These are phyloP conservation scores for Cymbopogon flexuosus DNA, from an alignment of 202 grass and related monocot species.

Conservation along the genomic window DNA sequence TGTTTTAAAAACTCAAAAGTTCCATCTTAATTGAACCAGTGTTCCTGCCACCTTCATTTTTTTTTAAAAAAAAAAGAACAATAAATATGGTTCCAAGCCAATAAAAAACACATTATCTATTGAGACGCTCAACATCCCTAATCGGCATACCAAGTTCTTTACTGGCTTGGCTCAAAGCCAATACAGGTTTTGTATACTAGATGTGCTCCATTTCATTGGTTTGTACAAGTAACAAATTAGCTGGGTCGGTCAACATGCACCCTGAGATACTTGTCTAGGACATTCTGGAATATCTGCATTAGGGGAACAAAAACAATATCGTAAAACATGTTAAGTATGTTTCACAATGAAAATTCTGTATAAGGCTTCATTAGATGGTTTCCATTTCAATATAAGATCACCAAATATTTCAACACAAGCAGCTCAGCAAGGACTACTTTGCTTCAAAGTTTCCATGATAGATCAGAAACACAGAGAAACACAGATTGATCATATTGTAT, in stretches of 20 bases:
- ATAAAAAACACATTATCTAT: neutral
- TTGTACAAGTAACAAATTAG: neutral
- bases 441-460: neutral
- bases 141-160: neutral
- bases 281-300: slow-evolving; percentile 74
- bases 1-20: neutral
- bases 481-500: neutral
- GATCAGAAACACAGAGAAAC: neutral
- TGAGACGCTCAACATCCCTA: neutral
- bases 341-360: neutral
- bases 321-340: neutral
- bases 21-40: neutral
- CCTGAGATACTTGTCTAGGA: slow-evolving; percentile 61
- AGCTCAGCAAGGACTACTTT: neutral
- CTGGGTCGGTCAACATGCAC: slow-evolving; percentile 45
- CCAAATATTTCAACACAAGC: neutral
- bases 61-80: neutral
- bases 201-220: neutral
- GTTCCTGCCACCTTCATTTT: neutral
- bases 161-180: neutral
- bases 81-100: neutral
- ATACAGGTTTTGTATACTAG: neutral
- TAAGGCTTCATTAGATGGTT: neutral
- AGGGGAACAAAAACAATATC: neutral
- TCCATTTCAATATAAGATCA: neutral